Evolutionary conservation across 164 flowering plant genomes (phyloP), one percentile per base, ranked within the genome.

Genomic region (Vitis amurensis): DNA sequence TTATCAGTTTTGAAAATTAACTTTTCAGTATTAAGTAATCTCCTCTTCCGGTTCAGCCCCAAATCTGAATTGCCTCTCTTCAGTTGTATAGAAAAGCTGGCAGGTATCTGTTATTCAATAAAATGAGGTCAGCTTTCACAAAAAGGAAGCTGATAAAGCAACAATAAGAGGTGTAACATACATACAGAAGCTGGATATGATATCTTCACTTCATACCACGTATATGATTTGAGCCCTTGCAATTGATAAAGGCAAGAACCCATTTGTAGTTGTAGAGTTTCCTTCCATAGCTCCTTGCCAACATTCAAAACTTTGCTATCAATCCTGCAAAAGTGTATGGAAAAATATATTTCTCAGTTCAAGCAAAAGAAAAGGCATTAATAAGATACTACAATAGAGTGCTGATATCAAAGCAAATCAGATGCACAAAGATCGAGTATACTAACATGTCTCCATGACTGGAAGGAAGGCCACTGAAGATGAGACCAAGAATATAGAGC

Each of bases 171-270:
- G 17, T 29, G 51, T 11, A 50, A 59, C 63, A 57, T 61, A 90
- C 98, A 79, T 95, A 93, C 99, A 85, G 99, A 95, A 84, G 97
- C 98, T 70, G 98, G 99, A 77, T 90, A 95, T 66, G 97, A 95
- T 83, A 95, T 93, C 98, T 95, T 93, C 86, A 95, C 97, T 91
- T 95, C 98, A 61, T 95, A 95, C 97, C 91, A 91, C 75, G 73
- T 75, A 50, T 72, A 63, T 58, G 92, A 69, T 81, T 87, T 89
- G 64, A 93, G 86, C 37, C 98, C 97, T 59, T 74, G 81, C 37
- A 95, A 74, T 61, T 74, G 71, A 73, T 93, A 95, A 52, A 78
- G 63, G 50, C 97, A 70, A 69, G 87, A 83, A 69, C 99, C 99
- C 79, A 61, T 72, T 71, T 80, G 82, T 31, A 95, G 67, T 17